Base-by-base conservation (phyloP, 1,139 yeast genomes). In the Yamadazyma songkhlaensis region DNA sequence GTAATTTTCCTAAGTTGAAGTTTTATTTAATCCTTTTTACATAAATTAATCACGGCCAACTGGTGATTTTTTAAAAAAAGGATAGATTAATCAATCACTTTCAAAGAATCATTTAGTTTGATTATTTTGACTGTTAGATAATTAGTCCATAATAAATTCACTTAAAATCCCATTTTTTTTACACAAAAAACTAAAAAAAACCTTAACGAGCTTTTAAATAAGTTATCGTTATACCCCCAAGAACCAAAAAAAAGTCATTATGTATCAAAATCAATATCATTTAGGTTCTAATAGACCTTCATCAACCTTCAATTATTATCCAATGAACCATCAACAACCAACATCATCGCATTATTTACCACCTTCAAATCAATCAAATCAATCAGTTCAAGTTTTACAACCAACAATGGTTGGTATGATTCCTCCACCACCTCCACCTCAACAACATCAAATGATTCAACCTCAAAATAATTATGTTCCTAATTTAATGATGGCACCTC, bases 121-220 rank as follows among this genome's bases (percentile, higher is more conserved):
- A 21, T 20, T 9, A 15, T 22, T 22, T 28, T 10, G 13, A 25
- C 7, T 5, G 7, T 25, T 7, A 6, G 6, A 25, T 25, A 25
- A 25, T 25, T 7, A 6, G 6, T 25, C 7, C 6, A 12, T n/a
- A 25, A n/a, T 12, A 25, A 25, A 25, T 25, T 25, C 27, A 12
- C 27, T 12, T 25, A 12, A 25, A 25, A n/a, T n/a, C 11, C 11
- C 9, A 9, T 17, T 17, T 29, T 29, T n/a, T n/a, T n/a, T n/a
- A n/a, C n/a, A n/a, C n/a, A n/a, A n/a, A n/a, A n/a, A n/a, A n/a
- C n/a, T n/a, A n/a, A n/a, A n/a, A n/a, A n/a, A n/a, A n/a, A n/a
- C n/a, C n/a, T n/a, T 33, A 33, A 46, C 67, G 72, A 66, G 64
- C 72, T 67, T 64, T 66, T 67, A 54, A 60, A 53, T 67, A 66